Percentiles rank a stretch among this genome's conserved stretches.
phyloP scores from a whole-genome alignment of 1,139 yeast species.

The Saccharomyces hybrid region DNA sequence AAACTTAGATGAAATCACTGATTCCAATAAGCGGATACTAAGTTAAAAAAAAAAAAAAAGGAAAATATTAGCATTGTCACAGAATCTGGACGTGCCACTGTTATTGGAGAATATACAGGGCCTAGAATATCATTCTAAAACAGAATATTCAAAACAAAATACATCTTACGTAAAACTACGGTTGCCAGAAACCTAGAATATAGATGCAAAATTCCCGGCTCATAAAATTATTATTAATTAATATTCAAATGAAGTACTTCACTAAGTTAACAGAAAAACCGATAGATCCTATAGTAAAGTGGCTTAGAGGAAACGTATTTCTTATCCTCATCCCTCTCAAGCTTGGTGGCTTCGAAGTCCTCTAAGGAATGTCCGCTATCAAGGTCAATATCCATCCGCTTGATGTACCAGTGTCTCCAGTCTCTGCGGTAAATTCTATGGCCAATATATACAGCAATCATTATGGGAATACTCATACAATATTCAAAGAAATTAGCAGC shows the following conservation, averaged over 20 bases:
- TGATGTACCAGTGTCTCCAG: constrained; percentile 39
- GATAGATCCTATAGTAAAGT: constrained; percentile 11
- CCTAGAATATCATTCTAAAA: neutral
- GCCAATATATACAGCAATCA: constrained; percentile 43
- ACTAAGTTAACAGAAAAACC: constrained; percentile 11
- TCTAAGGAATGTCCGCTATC: constrained; percentile 65
- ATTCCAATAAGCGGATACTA: no score
- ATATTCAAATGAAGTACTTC: neutral
- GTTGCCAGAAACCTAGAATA: neutral
- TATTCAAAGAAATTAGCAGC: constrained; percentile 49
- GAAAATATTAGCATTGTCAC: neutral
- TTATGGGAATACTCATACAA: constrained; percentile 55
- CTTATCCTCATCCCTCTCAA: constrained; percentile 46
- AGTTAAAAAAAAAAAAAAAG: no score
- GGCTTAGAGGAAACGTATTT: constrained; percentile 11
- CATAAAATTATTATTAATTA: neutral
- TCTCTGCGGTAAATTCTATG: constrained; percentile 49
- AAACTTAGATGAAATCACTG: no score
- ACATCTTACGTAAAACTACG: neutral
- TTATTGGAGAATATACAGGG: neutral
- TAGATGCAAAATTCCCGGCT: neutral
- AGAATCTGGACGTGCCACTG: neutral
- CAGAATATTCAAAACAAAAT: neutral
- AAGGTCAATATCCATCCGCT: constrained; percentile 48
- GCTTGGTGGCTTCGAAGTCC: constrained; percentile 59